Base-by-base conservation (phyloP, 140 eudicot genomes). In the Senecio squalidus region DNA sequence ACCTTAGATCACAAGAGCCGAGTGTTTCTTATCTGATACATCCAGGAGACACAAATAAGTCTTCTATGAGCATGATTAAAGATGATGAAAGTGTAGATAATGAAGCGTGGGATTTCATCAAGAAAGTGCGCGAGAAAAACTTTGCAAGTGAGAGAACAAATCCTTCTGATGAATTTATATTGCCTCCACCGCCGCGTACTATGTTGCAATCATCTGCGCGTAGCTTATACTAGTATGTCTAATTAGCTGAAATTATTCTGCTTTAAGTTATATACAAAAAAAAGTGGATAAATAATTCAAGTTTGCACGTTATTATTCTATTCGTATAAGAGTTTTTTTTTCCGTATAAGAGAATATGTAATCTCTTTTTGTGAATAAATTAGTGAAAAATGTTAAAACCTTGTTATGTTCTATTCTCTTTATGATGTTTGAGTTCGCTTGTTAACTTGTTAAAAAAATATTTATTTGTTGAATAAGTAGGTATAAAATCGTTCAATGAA, bases 31-130 rank as follows among this genome's bases (percentile, higher is more conserved):
- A 72, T 38, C 4, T 62, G 18, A 20, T 68, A 16, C 18, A 68
- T 52, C 76, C 84, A 4, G 36, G 5, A 36, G 77, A 30, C 30
- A 36, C 67, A 15, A 69, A 34, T 9, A 46, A 34, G 52, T 58
- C 63, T 20, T 52, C 69, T 1, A 14, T 36, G 60, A 57, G 15
- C 41, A 8, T 53, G 61, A 46, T 45, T 60, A 25, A 45, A 6
- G 85, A 73, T 39, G 84, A 67, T 40, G 50, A 70, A 53, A 79
- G 30, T 29, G 38, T 79, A 11, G 86, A 80, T 67, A 49, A 28
- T 17, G 40, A 58, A 54, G 79, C 82, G 7, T 64, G 71, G 36
- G 74, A 71, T 24, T 80, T 56, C 54, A 80, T 80, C 63, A 72
- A 60, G 11, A 80, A 63, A 40, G 82, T 80, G 47, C 79, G 23